Conservation (phyloP, 148 eudicot genomes). For the Fagopyrum esculentum region DNA sequence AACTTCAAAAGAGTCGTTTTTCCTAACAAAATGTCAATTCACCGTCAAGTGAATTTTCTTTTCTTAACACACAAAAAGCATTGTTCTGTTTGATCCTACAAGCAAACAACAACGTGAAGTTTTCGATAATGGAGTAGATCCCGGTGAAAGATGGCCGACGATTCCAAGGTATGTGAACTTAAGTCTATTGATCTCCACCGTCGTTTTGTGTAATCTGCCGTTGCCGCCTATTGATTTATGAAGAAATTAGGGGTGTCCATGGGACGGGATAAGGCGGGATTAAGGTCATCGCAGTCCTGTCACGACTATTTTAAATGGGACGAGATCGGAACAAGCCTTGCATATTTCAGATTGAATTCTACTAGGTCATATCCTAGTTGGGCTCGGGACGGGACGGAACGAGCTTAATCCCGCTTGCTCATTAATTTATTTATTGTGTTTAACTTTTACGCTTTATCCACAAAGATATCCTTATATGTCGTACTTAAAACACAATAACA, state of each 20-base stretch:
- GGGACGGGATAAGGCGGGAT: too few species aligned
- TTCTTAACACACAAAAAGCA: slow-evolving; percentile 17
- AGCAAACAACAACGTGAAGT: slow-evolving; percentile 73
- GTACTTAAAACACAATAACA: too few species aligned
- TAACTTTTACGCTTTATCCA: too few species aligned
- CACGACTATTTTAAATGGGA: too few species aligned
- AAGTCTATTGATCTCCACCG: slow-evolving; percentile 57
- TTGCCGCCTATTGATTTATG: not conserved
- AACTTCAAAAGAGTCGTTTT: slow-evolving; percentile 91
- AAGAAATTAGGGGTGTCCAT: not conserved
- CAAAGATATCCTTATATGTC: too few species aligned
- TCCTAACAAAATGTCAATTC: slow-evolving; percentile 28
- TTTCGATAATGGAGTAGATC: slow-evolving; percentile 65
- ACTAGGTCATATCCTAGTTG: too few species aligned
- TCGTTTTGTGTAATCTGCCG: slow-evolving; percentile 27
- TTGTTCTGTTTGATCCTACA: slow-evolving; percentile 94
- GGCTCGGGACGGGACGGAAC: too few species aligned
- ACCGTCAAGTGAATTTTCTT: not conserved
- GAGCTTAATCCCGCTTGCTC: too few species aligned
- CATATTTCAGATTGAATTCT: too few species aligned
- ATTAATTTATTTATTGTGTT: too few species aligned
- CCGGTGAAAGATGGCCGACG: slow-evolving; percentile 95
- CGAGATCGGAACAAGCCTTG: too few species aligned
- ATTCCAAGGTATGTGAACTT: slow-evolving; percentile 94
- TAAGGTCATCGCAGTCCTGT: too few species aligned